Evolutionary conservation across 371 early-diverging fungal genomes (phyloP), one percentile per base, ranked within the genome.

Genomic region (Syncephalastrum sp.): DNA sequence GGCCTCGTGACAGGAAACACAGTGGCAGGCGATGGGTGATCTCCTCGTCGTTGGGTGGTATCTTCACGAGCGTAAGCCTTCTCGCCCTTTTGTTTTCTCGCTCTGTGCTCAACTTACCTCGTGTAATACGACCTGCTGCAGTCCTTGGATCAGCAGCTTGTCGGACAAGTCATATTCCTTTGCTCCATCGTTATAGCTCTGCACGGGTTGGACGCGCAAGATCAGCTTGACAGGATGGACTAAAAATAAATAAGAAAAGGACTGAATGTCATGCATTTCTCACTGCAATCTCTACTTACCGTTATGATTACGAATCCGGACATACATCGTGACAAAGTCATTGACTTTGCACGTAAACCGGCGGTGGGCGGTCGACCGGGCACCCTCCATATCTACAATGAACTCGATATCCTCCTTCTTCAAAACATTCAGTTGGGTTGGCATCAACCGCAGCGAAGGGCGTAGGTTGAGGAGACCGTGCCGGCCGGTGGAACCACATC

Each of bases 131-230:
- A 83, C 59, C 56, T 86, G 87, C 19, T 81, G 63, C 21, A 83
- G 66, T 19, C 87, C 87, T 59, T 86, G 81, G 79, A 83, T 81
- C 41, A 79, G 63, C 67, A 86, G 67, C 41, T 80, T 79, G 17
- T 73, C 74, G 4, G 79, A 78, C 60, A 84, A 63, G 50, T 86
- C 85, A 54, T 82, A 83, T 49, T 86, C 87, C 63, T 82, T 86
- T 3, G 82, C 74, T 0, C 84, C 85, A 55, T 84, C 81, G 48
- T 81, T 81, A 52, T 82, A 81, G 17, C 80, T 83, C 59, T 83
- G 87, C 15, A 84, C 87, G n/a, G 87, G 82, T 58, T 86, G 87
- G 50, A 82, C 74, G 47, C 86, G 70, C 53, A 86, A 69, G 56
- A 84, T 81, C 19, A 84, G 54, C 53, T 86, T 86, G 15, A 79